Conservation (phyloP, 2,329 filamentous ascomycete species). For the Claviceps sp. region DNA sequence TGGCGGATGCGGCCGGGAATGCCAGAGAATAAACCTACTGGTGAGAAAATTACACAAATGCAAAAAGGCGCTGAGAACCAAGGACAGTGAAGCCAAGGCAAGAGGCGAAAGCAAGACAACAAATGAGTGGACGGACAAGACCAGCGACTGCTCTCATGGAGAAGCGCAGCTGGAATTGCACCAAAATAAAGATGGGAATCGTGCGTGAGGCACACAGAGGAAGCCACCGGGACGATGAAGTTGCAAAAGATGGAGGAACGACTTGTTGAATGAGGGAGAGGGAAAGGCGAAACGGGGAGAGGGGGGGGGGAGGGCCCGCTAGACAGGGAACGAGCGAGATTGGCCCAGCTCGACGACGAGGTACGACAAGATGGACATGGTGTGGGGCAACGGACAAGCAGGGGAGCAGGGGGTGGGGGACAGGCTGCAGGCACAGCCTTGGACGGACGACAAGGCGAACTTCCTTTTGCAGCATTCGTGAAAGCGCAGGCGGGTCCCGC, state of each 20-base stretch:
- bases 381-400: not conserved
- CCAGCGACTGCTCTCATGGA: conserved; percentile 38
- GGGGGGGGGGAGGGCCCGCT: conserved; percentile 5
- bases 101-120: conserved; percentile 17
- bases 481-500: not conserved
- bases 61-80: conserved; percentile 5
- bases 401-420: not conserved
- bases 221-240: conserved; percentile 4
- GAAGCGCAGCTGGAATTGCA: conserved; percentile 43
- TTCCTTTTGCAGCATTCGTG: not conserved
- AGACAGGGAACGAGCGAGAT: conserved; percentile 6
- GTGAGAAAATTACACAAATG: conserved; percentile 5
- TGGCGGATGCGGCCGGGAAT: not conserved
- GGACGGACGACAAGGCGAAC: not conserved
- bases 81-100: conserved; percentile 8
- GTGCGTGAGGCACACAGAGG: conserved; percentile 4
- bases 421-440: not conserved
- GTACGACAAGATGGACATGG: conserved; percentile 1
- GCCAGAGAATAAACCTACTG: conserved; percentile 1
- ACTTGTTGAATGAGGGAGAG: conserved; percentile 5
- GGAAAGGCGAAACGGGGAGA: conserved; percentile 6
- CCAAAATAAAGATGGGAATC: conserved; percentile 21
- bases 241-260: conserved; percentile 4
- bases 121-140: conserved; percentile 48
- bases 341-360: not conserved